Percentiles rank a stretch among this genome's conserved stretches.
Evolutionary conservation across 2,329 filamentous ascomycete genomes (phyloP).

Genomic region (Huntiella savannae): DNA sequence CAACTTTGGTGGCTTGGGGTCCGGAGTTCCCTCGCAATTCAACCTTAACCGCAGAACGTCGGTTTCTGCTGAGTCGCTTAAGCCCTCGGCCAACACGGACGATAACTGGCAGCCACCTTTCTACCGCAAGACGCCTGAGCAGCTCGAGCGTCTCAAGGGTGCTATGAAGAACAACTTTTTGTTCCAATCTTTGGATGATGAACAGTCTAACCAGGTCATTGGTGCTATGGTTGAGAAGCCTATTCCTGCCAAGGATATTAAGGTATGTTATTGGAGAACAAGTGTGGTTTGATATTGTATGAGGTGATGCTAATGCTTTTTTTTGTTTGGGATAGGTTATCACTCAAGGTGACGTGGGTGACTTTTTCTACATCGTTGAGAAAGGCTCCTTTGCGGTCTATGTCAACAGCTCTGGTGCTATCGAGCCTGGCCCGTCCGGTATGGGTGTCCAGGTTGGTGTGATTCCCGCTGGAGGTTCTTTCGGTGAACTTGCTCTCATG

Average conservation of each 20-base stretch:
- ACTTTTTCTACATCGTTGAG: constrained; percentile 96
- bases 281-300: neutral
- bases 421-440: constrained; percentile 65
- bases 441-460: constrained; percentile 65
- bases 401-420: constrained; percentile 57
- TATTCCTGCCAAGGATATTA: constrained; percentile 74
- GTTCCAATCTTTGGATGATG: constrained; percentile 86
- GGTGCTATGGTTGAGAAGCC: constrained; percentile 87
- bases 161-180: constrained; percentile 83
- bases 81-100: constrained; percentile 63
- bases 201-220: constrained; percentile 71
- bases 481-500: constrained; percentile 94
- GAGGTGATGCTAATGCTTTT: too few relatives aligned
- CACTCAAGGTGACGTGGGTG: constrained; percentile 81
- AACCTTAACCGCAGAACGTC: constrained; percentile 86
- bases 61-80: constrained; percentile 89
- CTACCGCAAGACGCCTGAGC: constrained; percentile 67
- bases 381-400: constrained; percentile 79
- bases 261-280: constrained; percentile 24
- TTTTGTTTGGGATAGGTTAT: constrained; percentile 46
- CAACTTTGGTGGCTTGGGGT: constrained; percentile 29
- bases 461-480: constrained; percentile 77
- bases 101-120: constrained; percentile 82
- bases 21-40: constrained; percentile 77
- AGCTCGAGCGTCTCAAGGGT: constrained; percentile 56